Evolutionary conservation across 2,329 filamentous ascomycete species (phyloP).

Genomic region (Stachybotrys chartarum): DNA sequence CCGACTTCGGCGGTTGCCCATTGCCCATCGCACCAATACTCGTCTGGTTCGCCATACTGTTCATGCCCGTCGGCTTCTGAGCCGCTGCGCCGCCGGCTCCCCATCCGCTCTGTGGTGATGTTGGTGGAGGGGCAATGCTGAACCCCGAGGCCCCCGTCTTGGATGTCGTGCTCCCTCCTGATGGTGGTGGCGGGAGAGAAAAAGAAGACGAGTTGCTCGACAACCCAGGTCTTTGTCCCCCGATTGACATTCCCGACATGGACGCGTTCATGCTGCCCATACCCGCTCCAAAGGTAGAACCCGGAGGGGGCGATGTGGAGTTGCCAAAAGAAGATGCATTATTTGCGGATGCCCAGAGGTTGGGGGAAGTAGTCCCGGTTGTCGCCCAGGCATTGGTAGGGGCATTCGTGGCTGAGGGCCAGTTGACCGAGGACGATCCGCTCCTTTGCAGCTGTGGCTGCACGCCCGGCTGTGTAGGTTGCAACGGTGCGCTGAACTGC

Average conservation of each 20-base stretch:
- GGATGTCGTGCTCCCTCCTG: slow-evolving; percentile 12
- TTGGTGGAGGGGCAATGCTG: slow-evolving; percentile 39
- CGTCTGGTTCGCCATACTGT: slow-evolving; percentile 15
- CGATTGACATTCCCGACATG: slow-evolving; percentile 42
- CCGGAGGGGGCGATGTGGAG: slow-evolving; percentile 10
- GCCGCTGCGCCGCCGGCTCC: slow-evolving; percentile 8
- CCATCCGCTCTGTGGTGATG: slow-evolving; percentile 16
- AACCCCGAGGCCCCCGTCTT: slow-evolving; percentile 30
- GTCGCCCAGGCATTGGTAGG: no score
- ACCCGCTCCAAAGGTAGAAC: slow-evolving; percentile 24
- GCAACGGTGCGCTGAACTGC: slow-evolving; percentile 56
- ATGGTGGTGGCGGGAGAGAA: slow-evolving; percentile 51
- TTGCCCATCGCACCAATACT: slow-evolving; percentile 11
- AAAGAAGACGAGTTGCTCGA: slow-evolving; percentile 35
- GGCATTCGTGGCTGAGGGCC: slow-evolving; percentile 36
- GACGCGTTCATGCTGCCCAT: slow-evolving; percentile 32
- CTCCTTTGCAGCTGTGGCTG: slow-evolving; percentile 15
- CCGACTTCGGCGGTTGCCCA: slow-evolving; percentile 35
- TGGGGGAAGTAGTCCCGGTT: slow-evolving; percentile 18
- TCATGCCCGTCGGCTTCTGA: slow-evolving; percentile 10
- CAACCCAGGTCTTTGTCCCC: slow-evolving; percentile 32
- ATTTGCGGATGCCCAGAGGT: slow-evolving; percentile 40
- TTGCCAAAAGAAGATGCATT: slow-evolving; percentile 19
- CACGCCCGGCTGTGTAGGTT: slow-evolving; percentile 29
- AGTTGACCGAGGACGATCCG: slow-evolving; percentile 38